These are phyloP conservation scores for Globisporangium cystogenes DNA, from an alignment of 352 stramenopile species.

Conservation along the genomic window DNA sequence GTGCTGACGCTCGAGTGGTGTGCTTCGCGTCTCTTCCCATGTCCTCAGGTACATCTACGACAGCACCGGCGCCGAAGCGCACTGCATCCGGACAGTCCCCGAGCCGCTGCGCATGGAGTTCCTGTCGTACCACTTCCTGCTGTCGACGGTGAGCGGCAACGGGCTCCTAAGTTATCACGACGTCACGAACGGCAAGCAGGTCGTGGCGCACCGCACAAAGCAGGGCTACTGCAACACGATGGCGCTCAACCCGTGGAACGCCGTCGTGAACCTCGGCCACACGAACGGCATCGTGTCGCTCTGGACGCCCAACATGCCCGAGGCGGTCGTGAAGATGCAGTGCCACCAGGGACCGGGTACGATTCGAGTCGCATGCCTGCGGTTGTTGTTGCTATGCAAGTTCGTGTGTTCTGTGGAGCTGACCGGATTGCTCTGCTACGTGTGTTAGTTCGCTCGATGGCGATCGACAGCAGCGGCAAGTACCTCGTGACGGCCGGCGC, in stretches of 20 bases:
- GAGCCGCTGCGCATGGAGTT: constrained; percentile 94
- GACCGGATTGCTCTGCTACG: neutral
- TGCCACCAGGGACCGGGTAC: constrained; percentile 94
- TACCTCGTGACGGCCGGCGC: constrained; percentile 96
- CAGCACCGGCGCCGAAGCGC: constrained; percentile 94
- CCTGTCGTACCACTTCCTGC: constrained; percentile 98
- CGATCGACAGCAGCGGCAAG: constrained; percentile 90
- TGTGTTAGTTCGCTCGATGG: constrained; percentile 80
- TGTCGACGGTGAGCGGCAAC: constrained; percentile 92
- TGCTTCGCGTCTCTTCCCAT: neutral
- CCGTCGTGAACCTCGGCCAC: constrained; percentile 95
- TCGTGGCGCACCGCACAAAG: constrained; percentile 91
- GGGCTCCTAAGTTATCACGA: constrained; percentile 95
- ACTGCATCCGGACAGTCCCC: constrained; percentile 92
- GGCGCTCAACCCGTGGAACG: constrained; percentile 96
- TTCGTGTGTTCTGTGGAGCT: neutral
- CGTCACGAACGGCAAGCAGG: constrained; percentile 92
- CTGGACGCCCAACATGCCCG: constrained; percentile 94
- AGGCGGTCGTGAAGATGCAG: constrained; percentile 96
- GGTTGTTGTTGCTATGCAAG: constrained; percentile 1
- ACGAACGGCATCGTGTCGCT: constrained; percentile 97
- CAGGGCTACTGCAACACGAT: constrained; percentile 92
- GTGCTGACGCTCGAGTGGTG: neutral
- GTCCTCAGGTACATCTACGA: constrained; percentile 95
- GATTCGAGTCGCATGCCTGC: constrained; percentile 5